These are phyloP conservation scores for Populus tomentosa DNA, from an alignment of 441 rosid genomes.

Conservation along the genomic window DNA sequence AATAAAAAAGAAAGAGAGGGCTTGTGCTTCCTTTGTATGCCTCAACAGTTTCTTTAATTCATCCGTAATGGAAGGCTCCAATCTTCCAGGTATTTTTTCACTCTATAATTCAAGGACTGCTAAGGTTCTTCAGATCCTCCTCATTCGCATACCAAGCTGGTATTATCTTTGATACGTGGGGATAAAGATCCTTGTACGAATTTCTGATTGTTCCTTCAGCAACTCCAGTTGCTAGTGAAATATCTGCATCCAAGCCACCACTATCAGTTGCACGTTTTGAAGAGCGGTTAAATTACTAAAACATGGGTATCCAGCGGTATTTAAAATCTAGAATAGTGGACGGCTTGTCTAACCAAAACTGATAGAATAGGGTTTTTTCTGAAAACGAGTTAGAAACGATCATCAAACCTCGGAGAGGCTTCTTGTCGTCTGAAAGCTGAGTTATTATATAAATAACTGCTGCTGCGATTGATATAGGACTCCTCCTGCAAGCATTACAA, in stretches of 20 bases:
- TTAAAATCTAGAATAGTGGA: not conserved
- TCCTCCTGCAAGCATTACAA: constrained; percentile 62
- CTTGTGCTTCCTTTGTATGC: not conserved
- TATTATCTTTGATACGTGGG: constrained; percentile 79
- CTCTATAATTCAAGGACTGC: constrained; percentile 52
- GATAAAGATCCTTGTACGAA: constrained; percentile 88
- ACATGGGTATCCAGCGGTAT: not conserved
- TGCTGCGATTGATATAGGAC: constrained; percentile 96
- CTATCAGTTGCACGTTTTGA: not conserved
- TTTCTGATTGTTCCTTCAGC: constrained; percentile 97
- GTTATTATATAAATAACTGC: constrained; percentile 86
- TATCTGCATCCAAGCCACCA: constrained; percentile 54
- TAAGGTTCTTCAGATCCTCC: constrained; percentile 80
- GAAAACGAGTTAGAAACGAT: not conserved
- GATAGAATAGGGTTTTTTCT: not conserved
- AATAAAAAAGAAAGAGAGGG: not conserved
- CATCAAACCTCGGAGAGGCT: constrained; percentile 75
- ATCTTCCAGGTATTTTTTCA: constrained; percentile 6
- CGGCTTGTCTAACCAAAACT: not conserved
- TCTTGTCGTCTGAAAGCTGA: constrained; percentile 89
- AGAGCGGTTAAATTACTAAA: not conserved
- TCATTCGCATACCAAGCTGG: constrained; percentile 92
- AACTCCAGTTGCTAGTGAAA: constrained; percentile 90
- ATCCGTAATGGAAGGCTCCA: not conserved
- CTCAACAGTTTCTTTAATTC: not conserved